Conservation (phyloP, 768 basidiomycete species). For the Lactarius pseudohatsudake region DNA sequence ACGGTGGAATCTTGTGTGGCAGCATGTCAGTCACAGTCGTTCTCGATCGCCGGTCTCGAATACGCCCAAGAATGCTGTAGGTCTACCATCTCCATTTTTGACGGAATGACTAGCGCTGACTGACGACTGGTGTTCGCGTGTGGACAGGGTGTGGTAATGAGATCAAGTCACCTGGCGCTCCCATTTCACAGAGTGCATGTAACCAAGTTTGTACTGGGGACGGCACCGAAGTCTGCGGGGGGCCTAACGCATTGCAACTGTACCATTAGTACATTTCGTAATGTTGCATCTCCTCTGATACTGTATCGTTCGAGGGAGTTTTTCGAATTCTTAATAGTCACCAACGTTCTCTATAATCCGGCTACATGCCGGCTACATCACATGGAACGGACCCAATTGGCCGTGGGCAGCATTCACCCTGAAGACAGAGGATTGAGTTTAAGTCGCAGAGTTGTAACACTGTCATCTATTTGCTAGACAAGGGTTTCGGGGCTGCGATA, state of each 20-base stretch:
- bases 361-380: too few relatives aligned
- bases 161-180: not conserved
- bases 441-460: too few relatives aligned
- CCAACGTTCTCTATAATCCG: too few relatives aligned
- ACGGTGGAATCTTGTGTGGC: conserved; percentile 11
- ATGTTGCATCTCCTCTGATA: too few relatives aligned
- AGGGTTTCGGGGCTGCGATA: too few relatives aligned
- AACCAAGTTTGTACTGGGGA: conserved; percentile 5
- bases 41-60: conserved; percentile 10
- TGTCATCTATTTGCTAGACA: too few relatives aligned
- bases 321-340: too few relatives aligned
- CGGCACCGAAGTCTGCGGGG: conserved; percentile 3
- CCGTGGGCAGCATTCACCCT: too few relatives aligned
- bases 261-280: not conserved
- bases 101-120: not conserved
- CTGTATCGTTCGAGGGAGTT: too few relatives aligned
- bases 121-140: not conserved
- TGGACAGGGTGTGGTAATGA: conserved; percentile 10
- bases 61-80: conserved; percentile 10
- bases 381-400: too few relatives aligned
- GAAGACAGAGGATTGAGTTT: too few relatives aligned
- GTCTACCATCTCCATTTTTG: not conserved
- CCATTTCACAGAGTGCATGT: conserved; percentile 3
- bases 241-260: conserved; percentile 1
- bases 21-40: not conserved